Evolutionary conservation across 1,284 basidiomycete genomes (phyloP).

Genomic region (Porodaedalea pini): DNA sequence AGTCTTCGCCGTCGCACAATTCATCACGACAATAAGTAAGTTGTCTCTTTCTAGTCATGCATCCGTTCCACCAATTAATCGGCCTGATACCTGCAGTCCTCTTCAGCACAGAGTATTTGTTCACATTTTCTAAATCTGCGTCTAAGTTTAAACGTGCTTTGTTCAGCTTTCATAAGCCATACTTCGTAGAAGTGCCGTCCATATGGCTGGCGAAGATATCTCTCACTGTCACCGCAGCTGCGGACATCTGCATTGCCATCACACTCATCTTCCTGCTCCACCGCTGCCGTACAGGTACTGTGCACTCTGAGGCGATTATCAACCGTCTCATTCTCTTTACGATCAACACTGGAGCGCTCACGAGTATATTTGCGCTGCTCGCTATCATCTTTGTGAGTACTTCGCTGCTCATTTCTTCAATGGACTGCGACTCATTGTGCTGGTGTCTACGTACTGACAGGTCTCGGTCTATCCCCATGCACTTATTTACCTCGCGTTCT

Average conservation of each 20-base stretch:
- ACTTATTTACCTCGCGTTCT: conserved; percentile 18
- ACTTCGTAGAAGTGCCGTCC: background rate
- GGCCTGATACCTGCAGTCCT: background rate
- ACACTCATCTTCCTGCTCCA: conserved; percentile 20
- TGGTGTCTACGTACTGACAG: background rate
- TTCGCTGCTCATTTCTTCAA: background rate
- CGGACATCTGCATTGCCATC: conserved; percentile 19
- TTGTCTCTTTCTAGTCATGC: background rate
- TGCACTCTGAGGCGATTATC: conserved; percentile 19
- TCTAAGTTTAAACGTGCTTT: background rate
- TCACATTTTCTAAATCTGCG: background rate
- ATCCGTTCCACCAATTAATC: background rate
- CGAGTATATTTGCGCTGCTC: conserved; percentile 18
- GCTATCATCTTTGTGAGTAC: conserved; percentile 15
- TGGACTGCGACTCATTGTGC: background rate
- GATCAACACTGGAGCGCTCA: conserved; percentile 20
- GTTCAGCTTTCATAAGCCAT: background rate
- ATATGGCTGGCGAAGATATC: conserved; percentile 11
- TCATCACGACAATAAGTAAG: conserved; percentile 8
- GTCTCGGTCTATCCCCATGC: conserved; percentile 12
- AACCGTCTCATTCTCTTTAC: conserved; percentile 21
- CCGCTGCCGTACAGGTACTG: conserved; percentile 18
- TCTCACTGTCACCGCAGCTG: conserved; percentile 13
- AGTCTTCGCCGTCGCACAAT: conserved; percentile 5
- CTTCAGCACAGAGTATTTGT: conserved; percentile 2